Evolutionary conservation across 495 filamentous ascomycete species (phyloP).

Genomic region (Aeminium ludgeri): DNA sequence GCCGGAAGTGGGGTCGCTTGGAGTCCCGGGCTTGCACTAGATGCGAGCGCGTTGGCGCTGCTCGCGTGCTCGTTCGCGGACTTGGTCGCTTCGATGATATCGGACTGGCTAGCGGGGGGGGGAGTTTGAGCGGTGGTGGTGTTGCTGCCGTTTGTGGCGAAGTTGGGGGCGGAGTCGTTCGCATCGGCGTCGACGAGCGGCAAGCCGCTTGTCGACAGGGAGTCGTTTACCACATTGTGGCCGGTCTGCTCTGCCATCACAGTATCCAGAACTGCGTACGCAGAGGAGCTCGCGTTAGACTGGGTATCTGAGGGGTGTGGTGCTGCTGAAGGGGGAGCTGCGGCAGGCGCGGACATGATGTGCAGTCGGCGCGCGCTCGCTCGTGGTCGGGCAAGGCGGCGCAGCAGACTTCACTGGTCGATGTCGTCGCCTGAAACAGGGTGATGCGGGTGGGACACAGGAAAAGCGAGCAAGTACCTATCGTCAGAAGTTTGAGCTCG

Average conservation of each 20-base stretch:
- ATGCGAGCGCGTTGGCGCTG: background rate
- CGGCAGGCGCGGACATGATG: no score
- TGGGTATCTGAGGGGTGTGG: background rate
- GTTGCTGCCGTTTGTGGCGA: conserved; percentile 41
- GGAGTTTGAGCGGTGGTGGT: conserved; percentile 19
- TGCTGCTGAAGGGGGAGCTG: no score
- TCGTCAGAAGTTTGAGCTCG: conserved; percentile 34
- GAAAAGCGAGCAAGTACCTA: conserved; percentile 29
- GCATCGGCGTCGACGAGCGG: conserved; percentile 59
- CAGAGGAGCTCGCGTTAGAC: conserved; percentile 6
- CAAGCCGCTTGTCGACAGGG: conserved; percentile 54
- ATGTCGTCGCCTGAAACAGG: no score
- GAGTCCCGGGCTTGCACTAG: background rate
- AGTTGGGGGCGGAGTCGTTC: conserved; percentile 37
- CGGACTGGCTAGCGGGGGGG: conserved; percentile 2
- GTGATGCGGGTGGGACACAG: conserved; percentile 6
- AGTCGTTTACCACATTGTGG: conserved; percentile 67
- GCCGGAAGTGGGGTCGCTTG: background rate
- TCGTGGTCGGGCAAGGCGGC: no score
- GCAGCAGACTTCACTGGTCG: no score
- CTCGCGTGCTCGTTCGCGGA: background rate
- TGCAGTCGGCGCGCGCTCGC: no score
- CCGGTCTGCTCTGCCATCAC: conserved; percentile 67
- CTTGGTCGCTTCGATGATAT: background rate
- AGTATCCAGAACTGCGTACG: conserved; percentile 41